These are phyloP conservation scores for Bryum argenteum DNA, from an alignment of 225 moss, liverwort and hornwort species.

Conservation along the genomic window DNA sequence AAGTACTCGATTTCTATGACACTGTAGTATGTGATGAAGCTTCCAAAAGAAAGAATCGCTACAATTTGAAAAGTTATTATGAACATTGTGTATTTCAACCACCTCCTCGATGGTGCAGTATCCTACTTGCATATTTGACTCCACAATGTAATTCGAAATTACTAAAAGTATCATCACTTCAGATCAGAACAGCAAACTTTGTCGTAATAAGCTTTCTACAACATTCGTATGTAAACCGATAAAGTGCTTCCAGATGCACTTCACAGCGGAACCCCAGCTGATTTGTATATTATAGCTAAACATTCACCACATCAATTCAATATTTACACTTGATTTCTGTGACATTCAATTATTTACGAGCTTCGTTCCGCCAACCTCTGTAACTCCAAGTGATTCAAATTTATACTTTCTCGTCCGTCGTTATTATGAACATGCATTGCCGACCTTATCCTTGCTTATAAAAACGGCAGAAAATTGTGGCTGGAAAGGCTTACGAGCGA, in stretches of 20 bases:
- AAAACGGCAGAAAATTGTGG: neutral
- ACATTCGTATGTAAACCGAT: neutral
- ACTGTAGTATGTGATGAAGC: neutral
- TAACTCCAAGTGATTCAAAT: neutral
- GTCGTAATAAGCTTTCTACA: too few species aligned
- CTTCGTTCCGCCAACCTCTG: neutral
- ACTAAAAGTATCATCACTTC: too few species aligned
- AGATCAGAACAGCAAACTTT: too few species aligned
- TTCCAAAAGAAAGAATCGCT: neutral
- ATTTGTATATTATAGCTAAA: neutral
- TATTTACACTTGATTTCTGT: neutral
- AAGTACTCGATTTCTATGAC: neutral
- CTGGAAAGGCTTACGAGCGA: constrained; percentile 29
- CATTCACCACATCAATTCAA: neutral
- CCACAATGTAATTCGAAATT: neutral
- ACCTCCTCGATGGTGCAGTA: neutral
- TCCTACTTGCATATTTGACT: neutral
- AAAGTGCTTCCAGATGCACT: neutral
- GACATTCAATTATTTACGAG: neutral
- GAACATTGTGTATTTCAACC: neutral
- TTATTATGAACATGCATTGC: too few species aligned
- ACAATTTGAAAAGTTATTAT: neutral
- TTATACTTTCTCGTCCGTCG: neutral
- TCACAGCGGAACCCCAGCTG: neutral
- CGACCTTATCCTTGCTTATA: neutral